phyloP scores from a whole-genome alignment of 164 flowering plant species.

The Buxus sempervirens region DNA sequence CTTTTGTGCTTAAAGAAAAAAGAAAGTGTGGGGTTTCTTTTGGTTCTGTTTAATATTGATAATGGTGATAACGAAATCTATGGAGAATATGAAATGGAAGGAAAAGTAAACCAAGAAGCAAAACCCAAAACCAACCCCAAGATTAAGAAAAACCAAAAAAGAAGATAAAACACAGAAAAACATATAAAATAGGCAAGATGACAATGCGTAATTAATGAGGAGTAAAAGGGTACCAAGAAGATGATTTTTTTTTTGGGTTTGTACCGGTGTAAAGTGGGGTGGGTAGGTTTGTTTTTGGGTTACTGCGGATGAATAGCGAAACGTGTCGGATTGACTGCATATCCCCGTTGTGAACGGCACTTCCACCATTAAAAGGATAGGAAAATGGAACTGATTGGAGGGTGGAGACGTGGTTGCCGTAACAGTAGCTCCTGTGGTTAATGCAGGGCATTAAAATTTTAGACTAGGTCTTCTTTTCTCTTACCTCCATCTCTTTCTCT shows the following conservation, averaged over 20 bases:
- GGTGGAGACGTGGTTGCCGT: slow-evolving; percentile 17
- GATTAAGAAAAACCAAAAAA: too few species aligned
- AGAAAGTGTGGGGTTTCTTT: background rate
- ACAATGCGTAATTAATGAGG: too few species aligned
- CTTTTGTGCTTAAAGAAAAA: too few species aligned
- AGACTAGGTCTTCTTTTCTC: background rate
- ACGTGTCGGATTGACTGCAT: slow-evolving; percentile 24
- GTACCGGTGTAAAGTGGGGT: too few species aligned
- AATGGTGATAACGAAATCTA: too few species aligned
- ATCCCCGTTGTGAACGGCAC: slow-evolving; percentile 20
- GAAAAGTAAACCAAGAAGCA: background rate
- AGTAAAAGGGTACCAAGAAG: too few species aligned
- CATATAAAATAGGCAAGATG: too few species aligned
- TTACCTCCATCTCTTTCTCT: background rate
- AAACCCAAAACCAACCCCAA: too few species aligned
- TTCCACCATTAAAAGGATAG: background rate
- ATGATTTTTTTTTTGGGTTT: too few species aligned
- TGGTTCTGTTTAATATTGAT: background rate
- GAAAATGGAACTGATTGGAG: background rate
- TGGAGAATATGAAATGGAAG: background rate
- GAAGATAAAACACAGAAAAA: too few species aligned
- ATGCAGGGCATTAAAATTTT: background rate
- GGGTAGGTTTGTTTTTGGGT: too few species aligned
- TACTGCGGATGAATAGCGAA: slow-evolving; percentile 2
- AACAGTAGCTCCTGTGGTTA: slow-evolving; percentile 20